Evolutionary conservation across 768 basidiomycete genomes (phyloP).

Genomic region (Russula foetens): DNA sequence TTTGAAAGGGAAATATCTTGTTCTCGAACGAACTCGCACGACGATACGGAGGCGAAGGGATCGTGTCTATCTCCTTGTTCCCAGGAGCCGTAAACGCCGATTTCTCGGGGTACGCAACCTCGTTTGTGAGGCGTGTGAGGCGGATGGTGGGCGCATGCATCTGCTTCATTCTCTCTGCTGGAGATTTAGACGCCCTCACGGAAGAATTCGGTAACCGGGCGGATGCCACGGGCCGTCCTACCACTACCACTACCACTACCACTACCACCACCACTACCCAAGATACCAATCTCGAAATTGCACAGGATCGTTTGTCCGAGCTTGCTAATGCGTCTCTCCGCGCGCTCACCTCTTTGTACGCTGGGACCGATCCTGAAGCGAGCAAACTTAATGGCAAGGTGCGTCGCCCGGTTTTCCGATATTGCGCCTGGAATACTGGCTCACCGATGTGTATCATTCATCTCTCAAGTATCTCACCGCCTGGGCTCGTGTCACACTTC

Average conservation of each 20-base stretch:
- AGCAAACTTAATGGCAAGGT: slow-evolving; percentile 6
- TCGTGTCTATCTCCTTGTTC: not conserved
- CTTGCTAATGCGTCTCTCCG: not conserved
- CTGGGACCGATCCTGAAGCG: not conserved
- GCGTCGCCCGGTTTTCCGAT: not conserved
- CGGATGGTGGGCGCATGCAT: not conserved
- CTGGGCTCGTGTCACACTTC: slow-evolving; percentile 12
- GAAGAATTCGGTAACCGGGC: not conserved
- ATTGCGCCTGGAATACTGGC: not conserved
- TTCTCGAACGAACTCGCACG: not conserved
- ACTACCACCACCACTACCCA: too few relatives aligned
- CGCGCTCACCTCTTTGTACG: slow-evolving; percentile 2
- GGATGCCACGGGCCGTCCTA: not conserved
- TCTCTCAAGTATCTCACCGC: slow-evolving; percentile 9
- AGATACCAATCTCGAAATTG: too few relatives aligned
- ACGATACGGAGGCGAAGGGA: not conserved
- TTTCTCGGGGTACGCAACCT: not conserved
- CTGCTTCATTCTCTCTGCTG: not conserved
- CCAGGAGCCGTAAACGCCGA: not conserved
- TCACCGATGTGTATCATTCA: not conserved
- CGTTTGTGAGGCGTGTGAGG: not conserved
- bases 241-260: too few relatives aligned
- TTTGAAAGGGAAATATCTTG: not conserved
- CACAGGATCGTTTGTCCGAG: not conserved
- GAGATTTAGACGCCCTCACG: not conserved